These are phyloP conservation scores for Nannochloropsis oceanica DNA, from an alignment of 108 stramenopile species.

Conservation along the genomic window DNA sequence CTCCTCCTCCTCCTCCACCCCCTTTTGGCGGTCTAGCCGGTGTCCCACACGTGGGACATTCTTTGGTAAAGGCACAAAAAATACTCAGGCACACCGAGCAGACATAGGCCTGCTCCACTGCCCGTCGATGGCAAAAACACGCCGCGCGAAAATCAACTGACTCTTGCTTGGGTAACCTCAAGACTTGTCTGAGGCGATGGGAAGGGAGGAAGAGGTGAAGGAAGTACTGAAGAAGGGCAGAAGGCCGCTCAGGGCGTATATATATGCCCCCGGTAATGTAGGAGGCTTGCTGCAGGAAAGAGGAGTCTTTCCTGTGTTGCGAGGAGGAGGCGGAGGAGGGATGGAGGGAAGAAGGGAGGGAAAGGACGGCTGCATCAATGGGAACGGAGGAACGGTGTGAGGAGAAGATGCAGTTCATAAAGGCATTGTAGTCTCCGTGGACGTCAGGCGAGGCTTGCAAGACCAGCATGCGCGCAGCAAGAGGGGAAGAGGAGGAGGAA, in stretches of 20 bases:
- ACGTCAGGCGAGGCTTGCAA: conserved; percentile 67
- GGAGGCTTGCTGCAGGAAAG: background rate
- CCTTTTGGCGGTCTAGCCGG: background rate
- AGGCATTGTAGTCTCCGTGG: conserved; percentile 63
- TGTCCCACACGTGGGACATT: background rate
- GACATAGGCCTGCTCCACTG: background rate
- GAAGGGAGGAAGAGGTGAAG: background rate
- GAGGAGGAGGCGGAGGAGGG: no score
- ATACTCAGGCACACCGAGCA: background rate
- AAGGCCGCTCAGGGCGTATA: background rate
- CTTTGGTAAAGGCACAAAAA: background rate
- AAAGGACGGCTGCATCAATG: conserved; percentile 41
- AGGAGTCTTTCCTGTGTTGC: background rate
- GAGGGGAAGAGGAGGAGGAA: background rate
- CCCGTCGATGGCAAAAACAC: background rate
- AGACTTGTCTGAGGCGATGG: background rate
- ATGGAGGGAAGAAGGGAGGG: background rate
- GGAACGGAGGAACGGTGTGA: conserved; percentile 50
- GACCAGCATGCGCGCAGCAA: conserved; percentile 52
- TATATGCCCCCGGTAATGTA: background rate
- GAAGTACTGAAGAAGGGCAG: background rate
- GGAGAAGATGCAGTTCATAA: conserved; percentile 76
- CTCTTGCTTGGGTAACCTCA: background rate
- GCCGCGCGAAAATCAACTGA: background rate
- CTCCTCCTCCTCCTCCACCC: background rate